Evolutionary conservation across 2,329 filamentous ascomycete species (phyloP).

Genomic region (Lachnellula subtilissima): DNA sequence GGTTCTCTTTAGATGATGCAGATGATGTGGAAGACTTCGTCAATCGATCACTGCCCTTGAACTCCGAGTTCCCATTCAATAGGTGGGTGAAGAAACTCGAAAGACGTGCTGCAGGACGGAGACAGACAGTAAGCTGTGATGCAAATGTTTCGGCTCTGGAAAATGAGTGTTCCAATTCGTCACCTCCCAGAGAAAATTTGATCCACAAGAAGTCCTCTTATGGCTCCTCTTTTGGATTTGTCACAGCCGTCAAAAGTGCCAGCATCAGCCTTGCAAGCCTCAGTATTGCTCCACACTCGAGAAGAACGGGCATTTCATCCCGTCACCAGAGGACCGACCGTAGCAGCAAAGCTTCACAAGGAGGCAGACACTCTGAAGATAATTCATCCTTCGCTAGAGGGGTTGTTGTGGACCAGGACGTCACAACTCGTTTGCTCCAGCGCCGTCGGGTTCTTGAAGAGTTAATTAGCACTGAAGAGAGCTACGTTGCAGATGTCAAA

Average conservation of each 20-base stretch:
- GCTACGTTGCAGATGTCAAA: slow-evolving; percentile 82
- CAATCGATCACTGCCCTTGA: slow-evolving; percentile 11
- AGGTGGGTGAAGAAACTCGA: slow-evolving; percentile 71
- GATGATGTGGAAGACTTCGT: slow-evolving; percentile 18
- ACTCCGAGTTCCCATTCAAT: slow-evolving; percentile 49
- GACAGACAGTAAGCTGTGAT: slow-evolving; percentile 34
- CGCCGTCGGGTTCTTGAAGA: slow-evolving; percentile 80
- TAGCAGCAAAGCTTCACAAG: slow-evolving; percentile 57
- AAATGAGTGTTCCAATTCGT: slow-evolving; percentile 21
- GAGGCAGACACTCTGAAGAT: slow-evolving; percentile 59
- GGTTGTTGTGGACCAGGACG: slow-evolving; percentile 57
- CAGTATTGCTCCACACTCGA: slow-evolving; percentile 62
- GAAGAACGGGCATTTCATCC: slow-evolving; percentile 47
- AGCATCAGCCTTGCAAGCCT: slow-evolving; percentile 71
- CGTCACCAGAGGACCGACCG: slow-evolving; percentile 55
- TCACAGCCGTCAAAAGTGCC: slow-evolving; percentile 76
- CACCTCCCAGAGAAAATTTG: slow-evolving; percentile 36
- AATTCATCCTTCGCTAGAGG: slow-evolving; percentile 55
- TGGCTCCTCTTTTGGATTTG: slow-evolving; percentile 70
- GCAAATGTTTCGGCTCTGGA: slow-evolving; percentile 19
- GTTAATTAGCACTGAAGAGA: slow-evolving; percentile 78
- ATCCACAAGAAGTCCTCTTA: slow-evolving; percentile 59
- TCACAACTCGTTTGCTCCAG: slow-evolving; percentile 67
- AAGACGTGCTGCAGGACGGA: slow-evolving; percentile 46
- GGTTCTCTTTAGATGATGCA: slow-evolving; percentile 27